phyloP scores from a whole-genome alignment of 2,329 filamentous ascomycete species.

The Graphilbum ipis-grandicollis region DNA sequence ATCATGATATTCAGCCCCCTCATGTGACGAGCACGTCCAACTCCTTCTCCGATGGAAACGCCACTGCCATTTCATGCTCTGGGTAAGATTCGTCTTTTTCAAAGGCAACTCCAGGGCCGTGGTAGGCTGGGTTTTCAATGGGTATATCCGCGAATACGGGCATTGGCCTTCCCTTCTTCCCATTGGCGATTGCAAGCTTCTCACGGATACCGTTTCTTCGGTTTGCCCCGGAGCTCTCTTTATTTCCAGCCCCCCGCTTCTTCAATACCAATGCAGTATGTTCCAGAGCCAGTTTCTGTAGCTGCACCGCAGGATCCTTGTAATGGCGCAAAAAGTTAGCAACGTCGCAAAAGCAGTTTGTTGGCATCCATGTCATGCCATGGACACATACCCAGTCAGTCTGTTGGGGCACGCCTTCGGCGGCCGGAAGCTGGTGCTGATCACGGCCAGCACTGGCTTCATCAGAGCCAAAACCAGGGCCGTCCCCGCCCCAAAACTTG shows the following conservation, averaged over 20 bases:
- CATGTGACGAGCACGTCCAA: slow-evolving; percentile 17
- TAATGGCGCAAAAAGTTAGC: slow-evolving; percentile 31
- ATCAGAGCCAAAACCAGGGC: slow-evolving; percentile 24
- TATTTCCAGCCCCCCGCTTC: slow-evolving; percentile 26
- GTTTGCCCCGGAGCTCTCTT: slow-evolving; percentile 15
- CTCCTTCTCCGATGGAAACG: slow-evolving; percentile 22
- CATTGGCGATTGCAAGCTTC: slow-evolving; percentile 12
- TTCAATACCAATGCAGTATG: slow-evolving; percentile 45
- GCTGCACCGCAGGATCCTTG: slow-evolving; percentile 53
- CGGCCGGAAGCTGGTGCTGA: slow-evolving; percentile 47
- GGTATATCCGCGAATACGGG: slow-evolving; percentile 4
- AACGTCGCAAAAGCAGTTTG: slow-evolving; percentile 36
- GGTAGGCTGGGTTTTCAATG: slow-evolving; percentile 28
- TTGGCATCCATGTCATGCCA: slow-evolving; percentile 27
- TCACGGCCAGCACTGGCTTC: slow-evolving; percentile 25
- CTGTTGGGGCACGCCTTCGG: slow-evolving; percentile 73
- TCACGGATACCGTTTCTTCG: slow-evolving; percentile 14
- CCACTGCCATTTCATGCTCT: slow-evolving; percentile 16
- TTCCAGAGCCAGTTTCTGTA: slow-evolving; percentile 51
- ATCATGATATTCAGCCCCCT: not conserved
- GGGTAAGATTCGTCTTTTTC: slow-evolving; percentile 30
- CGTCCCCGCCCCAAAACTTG: slow-evolving; percentile 45
- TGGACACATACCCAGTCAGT: slow-evolving; percentile 83
- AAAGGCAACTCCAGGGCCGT: slow-evolving; percentile 30
- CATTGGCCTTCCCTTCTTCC: slow-evolving; percentile 7